Conservation (phyloP, 192 early-diverging fungal species). For the Coemansia brasiliensis region DNA sequence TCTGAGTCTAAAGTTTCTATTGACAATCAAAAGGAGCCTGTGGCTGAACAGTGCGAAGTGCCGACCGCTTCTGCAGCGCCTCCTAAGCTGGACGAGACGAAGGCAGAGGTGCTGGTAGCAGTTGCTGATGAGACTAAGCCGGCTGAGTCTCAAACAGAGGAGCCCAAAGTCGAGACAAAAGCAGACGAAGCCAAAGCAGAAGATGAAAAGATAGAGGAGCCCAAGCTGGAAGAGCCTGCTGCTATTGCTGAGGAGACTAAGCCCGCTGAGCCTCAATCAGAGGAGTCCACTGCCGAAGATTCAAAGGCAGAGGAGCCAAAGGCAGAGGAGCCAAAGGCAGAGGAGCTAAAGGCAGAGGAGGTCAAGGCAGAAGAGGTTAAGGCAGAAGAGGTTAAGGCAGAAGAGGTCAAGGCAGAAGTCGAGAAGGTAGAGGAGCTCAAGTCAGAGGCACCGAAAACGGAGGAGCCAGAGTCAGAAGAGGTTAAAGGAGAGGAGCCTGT, state of each 20-base stretch:
- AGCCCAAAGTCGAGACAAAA: neutral
- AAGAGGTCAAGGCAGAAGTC: too few relatives aligned
- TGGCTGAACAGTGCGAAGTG: too few relatives aligned
- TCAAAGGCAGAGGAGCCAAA: neutral
- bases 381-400: neutral
- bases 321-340: neutral
- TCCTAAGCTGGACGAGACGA: neutral
- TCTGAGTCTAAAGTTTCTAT: neutral
- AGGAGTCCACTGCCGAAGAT: neutral
- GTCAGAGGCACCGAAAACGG: too few relatives aligned
- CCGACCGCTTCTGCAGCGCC: too few relatives aligned
- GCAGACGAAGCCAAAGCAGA: neutral
- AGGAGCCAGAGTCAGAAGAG: neutral
- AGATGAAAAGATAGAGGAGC: neutral
- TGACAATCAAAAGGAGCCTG: too few relatives aligned
- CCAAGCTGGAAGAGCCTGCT: neutral
- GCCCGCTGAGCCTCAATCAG: neutral
- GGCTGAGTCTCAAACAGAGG: too few relatives aligned
- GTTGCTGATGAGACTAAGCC: neutral
- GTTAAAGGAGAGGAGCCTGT: neutral
- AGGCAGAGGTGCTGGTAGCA: neutral
- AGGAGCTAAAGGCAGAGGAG: too few relatives aligned
- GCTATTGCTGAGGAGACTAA: slow-evolving; percentile 3
- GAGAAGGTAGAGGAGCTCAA: too few relatives aligned
- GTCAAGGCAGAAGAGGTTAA: neutral